phyloP scores from a whole-genome alignment of 2,329 filamentous ascomycete genomes.

The Aspergillus pseudotamarii region DNA sequence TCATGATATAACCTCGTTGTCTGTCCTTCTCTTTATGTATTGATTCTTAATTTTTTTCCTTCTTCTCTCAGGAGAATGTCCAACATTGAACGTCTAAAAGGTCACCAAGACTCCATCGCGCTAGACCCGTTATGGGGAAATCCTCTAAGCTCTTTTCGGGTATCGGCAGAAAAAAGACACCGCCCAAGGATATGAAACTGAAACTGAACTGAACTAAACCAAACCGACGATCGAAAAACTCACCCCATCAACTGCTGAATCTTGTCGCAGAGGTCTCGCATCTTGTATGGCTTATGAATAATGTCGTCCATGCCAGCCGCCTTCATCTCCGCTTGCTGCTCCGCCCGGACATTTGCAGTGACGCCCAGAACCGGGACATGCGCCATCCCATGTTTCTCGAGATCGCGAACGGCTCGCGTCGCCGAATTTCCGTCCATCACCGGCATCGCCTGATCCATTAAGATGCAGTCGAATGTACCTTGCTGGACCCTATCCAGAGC shows the following conservation, averaged over 20 bases:
- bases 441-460: constrained; percentile 85
- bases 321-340: constrained; percentile 73
- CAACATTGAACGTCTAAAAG: too few relatives aligned
- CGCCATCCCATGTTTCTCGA: constrained; percentile 55
- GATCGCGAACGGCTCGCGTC: constrained; percentile 67
- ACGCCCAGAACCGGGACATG: constrained; percentile 40
- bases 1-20: too few relatives aligned
- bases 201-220: not conserved
- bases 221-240: not conserved
- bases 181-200: not conserved
- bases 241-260: constrained; percentile 57
- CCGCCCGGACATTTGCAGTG: constrained; percentile 74
- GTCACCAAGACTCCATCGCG: too few relatives aligned
- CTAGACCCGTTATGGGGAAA: too few relatives aligned
- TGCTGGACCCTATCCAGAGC: constrained; percentile 45
- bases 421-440: constrained; percentile 81
- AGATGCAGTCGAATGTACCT: constrained; percentile 60
- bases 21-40: too few relatives aligned
- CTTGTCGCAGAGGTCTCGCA: constrained; percentile 69
- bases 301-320: constrained; percentile 76
- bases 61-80: too few relatives aligned
- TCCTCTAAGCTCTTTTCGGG: too few relatives aligned
- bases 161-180: not conserved
- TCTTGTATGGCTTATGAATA: constrained; percentile 79
- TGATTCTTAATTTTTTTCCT: too few relatives aligned